Evolutionary conservation across 2,329 filamentous ascomycete genomes (phyloP), one percentile per base, ranked within the genome.

Genomic region (Xylariaceae sp.): DNA sequence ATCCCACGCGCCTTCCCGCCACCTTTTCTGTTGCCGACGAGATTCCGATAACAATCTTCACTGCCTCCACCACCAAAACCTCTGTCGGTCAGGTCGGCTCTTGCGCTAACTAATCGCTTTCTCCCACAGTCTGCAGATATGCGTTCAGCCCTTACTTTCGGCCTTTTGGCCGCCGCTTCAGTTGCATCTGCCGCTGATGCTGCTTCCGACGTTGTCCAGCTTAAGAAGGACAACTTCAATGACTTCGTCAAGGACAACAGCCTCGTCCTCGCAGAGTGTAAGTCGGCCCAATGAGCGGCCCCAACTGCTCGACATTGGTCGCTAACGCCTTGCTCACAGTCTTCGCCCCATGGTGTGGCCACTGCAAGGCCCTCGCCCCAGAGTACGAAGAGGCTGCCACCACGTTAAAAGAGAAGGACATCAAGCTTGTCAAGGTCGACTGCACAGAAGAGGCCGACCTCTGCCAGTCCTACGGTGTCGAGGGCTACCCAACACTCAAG

Each of bases 401-500:
- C 31, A 80, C 84, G 31, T 80, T 95, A 59, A 93, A 92, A 81
- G 88, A 90, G 75, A 94, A 93, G 84, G 81, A 88, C 71, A 93
- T 94, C 74, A 83, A 82, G 69, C 80, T 95, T 51, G 88, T 81
- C 74, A 94, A 95, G 84, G 75, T 95, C 64, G 93, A 97, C 80
- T 97, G 94, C 82, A 97, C 93, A 69, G 91, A 89, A 72, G 90
- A 99, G 80, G 78, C 86, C 58, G 90, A 96, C 33, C 87, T 99
- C 62, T 99, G 94, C 84, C 83, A 91, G 74, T 79, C 83, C 64
- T 89, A 89, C 67, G 92, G 90, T 58, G 92, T 99, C 41, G 91
- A 97, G 80, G 94, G 94, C 61, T 99, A 99, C 82, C 94, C 94
- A 58, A 99, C 94, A 62, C 84, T 99, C 70, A 99, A 97, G 86